Evolutionary conservation across 2,329 filamentous ascomycete genomes (phyloP).

Genomic region (Colletotrichum ledebouriae): DNA sequence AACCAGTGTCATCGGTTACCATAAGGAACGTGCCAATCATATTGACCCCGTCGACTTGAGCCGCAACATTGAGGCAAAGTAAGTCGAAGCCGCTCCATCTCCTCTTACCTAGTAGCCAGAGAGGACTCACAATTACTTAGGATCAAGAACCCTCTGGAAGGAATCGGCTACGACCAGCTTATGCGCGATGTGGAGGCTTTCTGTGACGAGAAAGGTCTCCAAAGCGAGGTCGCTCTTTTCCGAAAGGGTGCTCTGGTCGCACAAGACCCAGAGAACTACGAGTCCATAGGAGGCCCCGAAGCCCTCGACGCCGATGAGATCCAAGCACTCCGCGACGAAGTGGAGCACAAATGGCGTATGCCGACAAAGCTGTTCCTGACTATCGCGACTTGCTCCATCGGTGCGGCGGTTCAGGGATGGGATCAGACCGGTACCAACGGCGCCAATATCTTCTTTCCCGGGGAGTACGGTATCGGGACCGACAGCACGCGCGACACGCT

Average conservation of each 20-base stretch:
- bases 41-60: constrained; percentile 50
- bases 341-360: constrained; percentile 76
- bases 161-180: constrained; percentile 65
- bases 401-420: constrained; percentile 79
- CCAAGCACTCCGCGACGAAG: constrained; percentile 70
- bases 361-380: constrained; percentile 74
- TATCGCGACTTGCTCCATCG: constrained; percentile 76
- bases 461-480: constrained; percentile 55
- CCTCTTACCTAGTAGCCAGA: not conserved
- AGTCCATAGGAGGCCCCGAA: constrained; percentile 68
- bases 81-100: constrained; percentile 43
- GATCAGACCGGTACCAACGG: constrained; percentile 76
- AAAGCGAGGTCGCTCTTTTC: constrained; percentile 70
- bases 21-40: constrained; percentile 42
- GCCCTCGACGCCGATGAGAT: constrained; percentile 73
- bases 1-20: constrained; percentile 47
- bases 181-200: constrained; percentile 73
- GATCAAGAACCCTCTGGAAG: constrained; percentile 62
- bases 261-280: constrained; percentile 74
- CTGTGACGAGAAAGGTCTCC: constrained; percentile 69
- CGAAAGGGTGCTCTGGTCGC: constrained; percentile 80
- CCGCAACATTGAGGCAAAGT: constrained; percentile 59
- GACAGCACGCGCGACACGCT: constrained; percentile 52
- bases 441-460: constrained; percentile 73
- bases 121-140: constrained; percentile 45